Base-by-base conservation (phyloP, 805 yeast species). In the Saturnispora dispora region DNA sequence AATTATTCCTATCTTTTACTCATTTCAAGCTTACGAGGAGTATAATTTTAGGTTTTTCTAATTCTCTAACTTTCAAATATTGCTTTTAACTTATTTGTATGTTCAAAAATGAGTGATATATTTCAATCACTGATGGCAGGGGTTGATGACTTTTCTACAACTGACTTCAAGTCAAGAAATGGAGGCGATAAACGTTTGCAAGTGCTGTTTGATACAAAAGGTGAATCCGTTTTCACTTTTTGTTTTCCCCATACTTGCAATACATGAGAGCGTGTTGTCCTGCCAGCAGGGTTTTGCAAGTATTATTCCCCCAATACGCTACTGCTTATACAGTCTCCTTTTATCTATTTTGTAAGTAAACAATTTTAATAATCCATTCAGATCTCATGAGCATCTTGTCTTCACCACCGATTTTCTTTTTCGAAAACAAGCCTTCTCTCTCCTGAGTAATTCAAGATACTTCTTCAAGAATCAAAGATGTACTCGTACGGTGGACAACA, bases 401-500 rank as follows among this genome's bases (percentile, higher is more conserved):
- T 13, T 18, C 20, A 40, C 44, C 30, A 15, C 44, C 23, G 20
- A 20, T 40, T 40, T 5, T 23, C 13, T 22, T 18, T 23, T 13
- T 17, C 23, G 44, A 23, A 13, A 40, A 42, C 20, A 37, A 40
- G 30, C 30, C 30, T 40, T 22, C 9, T 40, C 17, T 25, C 30
- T 18, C 20, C 32, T 18, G 33, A 9, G n/a, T n/a, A n/a, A 45
- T 15, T 27, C 9, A 43, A 22, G 25, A 23, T 5, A 27, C 23
- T 18, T 45, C 25, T 28, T 17, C 13, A 33, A 15, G 28, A 15
- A n/a, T 13, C 18, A 30, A 39, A 5, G 10, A 62, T 62, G 65
- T 62, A 61, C 48, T 60, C 63, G 32, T 61, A 59, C 53, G 60
- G 63, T 22, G 55, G 53, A 36, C 62, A 52, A 37, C 62, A 59